A percentile compares a stretch with the other conserved stretches of the same genome.
Evolutionary conservation across 768 basidiomycete genomes (phyloP).

Genomic region (Tulasnella sp.): DNA sequence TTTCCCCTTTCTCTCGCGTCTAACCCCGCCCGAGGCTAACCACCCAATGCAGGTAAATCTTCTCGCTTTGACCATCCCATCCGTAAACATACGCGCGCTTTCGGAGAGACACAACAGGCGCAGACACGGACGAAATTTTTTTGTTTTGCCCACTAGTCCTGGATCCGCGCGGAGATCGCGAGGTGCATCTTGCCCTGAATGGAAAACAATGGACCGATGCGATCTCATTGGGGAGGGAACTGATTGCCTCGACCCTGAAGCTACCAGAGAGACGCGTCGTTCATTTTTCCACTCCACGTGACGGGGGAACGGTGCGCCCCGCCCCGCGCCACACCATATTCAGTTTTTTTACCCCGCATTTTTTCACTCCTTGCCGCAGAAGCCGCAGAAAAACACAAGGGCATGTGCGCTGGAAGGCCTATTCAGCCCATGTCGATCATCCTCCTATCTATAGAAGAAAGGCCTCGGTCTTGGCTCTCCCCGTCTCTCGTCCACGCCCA

Average conservation of each 20-base stretch:
- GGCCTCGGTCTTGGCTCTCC: not conserved
- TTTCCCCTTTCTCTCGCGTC: not conserved
- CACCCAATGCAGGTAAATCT: not conserved
- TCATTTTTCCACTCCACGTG: not conserved
- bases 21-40: not conserved
- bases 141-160: not conserved
- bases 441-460: not conserved
- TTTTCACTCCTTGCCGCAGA: not conserved
- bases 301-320: not conserved
- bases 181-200: not conserved
- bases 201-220: not conserved
- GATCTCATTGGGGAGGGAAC: not conserved
- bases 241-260: not conserved
- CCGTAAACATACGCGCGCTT: not conserved
- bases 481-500: not conserved
- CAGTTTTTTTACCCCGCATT: not conserved
- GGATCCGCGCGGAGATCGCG: not conserved
- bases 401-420: not conserved
- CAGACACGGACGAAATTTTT: not conserved
- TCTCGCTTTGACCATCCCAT: conserved; percentile 5
- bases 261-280: not conserved
- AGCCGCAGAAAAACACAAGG: not conserved
- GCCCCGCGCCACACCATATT: not conserved
- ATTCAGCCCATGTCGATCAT: not conserved
- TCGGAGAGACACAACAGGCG: not conserved